A percentile compares a stretch with the other conserved stretches of the same genome.
phyloP scores from a whole-genome alignment of 73 alveolate genomes.

The Symbiodinium pilosum region DNA sequence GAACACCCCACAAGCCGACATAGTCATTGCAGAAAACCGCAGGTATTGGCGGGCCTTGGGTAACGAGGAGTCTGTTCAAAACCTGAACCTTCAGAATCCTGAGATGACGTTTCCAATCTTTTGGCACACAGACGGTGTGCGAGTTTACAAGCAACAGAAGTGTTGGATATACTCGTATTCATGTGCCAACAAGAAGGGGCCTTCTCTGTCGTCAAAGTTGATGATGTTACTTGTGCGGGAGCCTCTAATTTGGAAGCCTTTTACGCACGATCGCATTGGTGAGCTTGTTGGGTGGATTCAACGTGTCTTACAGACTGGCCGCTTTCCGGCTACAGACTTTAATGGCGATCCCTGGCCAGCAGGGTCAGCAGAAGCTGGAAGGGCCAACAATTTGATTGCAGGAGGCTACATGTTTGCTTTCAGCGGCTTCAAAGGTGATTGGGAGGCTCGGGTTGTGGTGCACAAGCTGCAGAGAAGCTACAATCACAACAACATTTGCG shows the following conservation, averaged over 20 bases:
- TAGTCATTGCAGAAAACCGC: neutral
- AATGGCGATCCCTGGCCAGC: neutral
- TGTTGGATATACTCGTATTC: conserved; percentile 4
- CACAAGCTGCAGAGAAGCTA: neutral
- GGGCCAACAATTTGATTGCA: neutral
- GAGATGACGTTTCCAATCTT: neutral
- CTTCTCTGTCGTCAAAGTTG: neutral
- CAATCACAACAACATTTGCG: conserved; percentile 3
- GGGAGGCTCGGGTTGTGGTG: conserved; percentile 15
- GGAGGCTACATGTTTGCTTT: neutral
- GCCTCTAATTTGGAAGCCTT: neutral
- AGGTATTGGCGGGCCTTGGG: neutral
- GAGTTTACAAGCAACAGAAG: conserved; percentile 24
- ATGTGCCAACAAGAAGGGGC: neutral
- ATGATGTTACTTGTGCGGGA: conserved; percentile 9
- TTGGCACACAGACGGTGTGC: conserved; percentile 10
- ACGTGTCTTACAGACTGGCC: neutral
- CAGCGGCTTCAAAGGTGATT: conserved; percentile 37
- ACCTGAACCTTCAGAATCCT: neutral
- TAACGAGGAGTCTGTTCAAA: neutral
- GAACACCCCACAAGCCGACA: neutral
- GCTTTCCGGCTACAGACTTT: neutral
- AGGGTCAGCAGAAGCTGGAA: neutral
- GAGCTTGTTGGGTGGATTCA: neutral
- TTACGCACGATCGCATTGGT: conserved; percentile 5